phyloP scores from a whole-genome alignment of 805 yeast species.

The Pichia ethanolica region DNA sequence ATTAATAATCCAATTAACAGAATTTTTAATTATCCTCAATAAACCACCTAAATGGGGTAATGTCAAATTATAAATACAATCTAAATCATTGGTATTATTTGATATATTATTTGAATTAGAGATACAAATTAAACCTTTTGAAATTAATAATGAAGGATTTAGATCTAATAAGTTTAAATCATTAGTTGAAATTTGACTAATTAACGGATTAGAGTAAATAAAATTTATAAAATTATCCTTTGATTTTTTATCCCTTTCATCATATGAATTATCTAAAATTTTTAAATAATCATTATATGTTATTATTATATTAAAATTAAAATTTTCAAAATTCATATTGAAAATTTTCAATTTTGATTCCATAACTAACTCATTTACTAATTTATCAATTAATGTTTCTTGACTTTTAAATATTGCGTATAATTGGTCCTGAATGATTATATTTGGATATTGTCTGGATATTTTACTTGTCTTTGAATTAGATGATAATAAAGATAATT shows the following conservation, averaged over 20 bases:
- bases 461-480: constrained; percentile 6
- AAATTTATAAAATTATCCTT: background rate
- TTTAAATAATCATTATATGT: background rate
- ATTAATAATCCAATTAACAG: constrained; percentile 3
- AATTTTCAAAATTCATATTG: constrained; percentile 4
- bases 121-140: constrained; percentile 4
- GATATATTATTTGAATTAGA: background rate
- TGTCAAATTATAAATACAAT: constrained; percentile 3
- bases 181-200: background rate
- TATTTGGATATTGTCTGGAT: constrained; percentile 4
- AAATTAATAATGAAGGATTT: background rate
- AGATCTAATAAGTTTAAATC: background rate
- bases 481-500: background rate
- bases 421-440: constrained; percentile 5
- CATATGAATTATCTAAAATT: background rate
- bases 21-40: constrained; percentile 3
- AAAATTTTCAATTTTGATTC: background rate
- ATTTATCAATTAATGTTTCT: constrained; percentile 2
- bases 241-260: background rate
- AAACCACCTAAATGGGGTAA: constrained; percentile 11
- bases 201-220: background rate
- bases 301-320: constrained; percentile 1
- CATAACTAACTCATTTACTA: background rate
- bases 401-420: constrained; percentile 2
- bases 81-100: background rate